Evolutionary conservation across 2,329 filamentous ascomycete genomes (phyloP), one percentile per base, ranked within the genome.

Genomic region (Diplodia intermedia): DNA sequence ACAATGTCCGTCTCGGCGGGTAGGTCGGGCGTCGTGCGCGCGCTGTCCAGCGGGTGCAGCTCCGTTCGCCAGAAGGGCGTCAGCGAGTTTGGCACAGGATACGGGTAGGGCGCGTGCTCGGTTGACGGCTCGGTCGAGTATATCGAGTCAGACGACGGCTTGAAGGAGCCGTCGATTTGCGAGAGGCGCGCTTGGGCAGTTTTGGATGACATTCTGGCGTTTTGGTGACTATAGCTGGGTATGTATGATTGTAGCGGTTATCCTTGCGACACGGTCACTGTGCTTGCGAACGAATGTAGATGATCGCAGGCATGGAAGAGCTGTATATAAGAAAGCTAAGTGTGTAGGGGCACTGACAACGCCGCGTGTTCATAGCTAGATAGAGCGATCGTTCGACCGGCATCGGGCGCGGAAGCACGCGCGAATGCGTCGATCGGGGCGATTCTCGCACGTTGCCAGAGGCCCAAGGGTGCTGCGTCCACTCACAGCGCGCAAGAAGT

Each of bases 61-160:
- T 75, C 69, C 23, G 72, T 73, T 67, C 78, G 77, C 79, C 78
- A 81, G 71, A 79, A 80, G 23, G 75, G 75, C 2, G 71, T 60
- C 8, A 76, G 73, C 0, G 78, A 74, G 33, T 75, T 71, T 8
- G 75, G 70, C 14, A 74, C 75, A 12, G 79, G 79, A 4, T 67
- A 67, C 2, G 66, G 66, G 49, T 67, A 62, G 2, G 66, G 66
- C 66, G 66, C 66, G 33, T 67, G 66, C 12, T 62, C 55, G 26
- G 56, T 29, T 31, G 60, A 62, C 15, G 60, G 60, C 60, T 52
- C 60, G 26, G 43, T 62, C 43, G 60, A 62, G 60, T 62, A 62
- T 36, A 62, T 36, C n/a, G 60, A 62, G 1, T 47, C 40, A 12
- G 60, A 36, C 2, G 43, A 15, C 20, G 43, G 60, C 31, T 38